A percentile compares a stretch with the other conserved stretches of the same genome.
Evolutionary conservation across 1,139 yeast species (phyloP).

Genomic region (Taiozyma onychis): DNA sequence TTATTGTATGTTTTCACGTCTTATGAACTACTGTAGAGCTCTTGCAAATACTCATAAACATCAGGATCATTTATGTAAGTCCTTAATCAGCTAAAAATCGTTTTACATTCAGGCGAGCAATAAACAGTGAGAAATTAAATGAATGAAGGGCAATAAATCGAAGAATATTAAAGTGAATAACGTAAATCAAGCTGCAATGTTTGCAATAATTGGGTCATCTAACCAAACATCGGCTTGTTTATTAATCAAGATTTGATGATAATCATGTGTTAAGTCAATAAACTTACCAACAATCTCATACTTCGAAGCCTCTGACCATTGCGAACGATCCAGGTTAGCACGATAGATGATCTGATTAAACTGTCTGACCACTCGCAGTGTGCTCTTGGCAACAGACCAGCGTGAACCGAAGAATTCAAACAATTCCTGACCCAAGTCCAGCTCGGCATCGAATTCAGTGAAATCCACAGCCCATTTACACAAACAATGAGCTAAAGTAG

Average conservation of each 20-base stretch:
- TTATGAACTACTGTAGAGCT: not conserved
- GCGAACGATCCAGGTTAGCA: slow-evolving; percentile 16
- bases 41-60: not conserved
- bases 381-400: slow-evolving; percentile 41
- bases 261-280: slow-evolving; percentile 35
- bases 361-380: slow-evolving; percentile 38
- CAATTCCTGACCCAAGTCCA: slow-evolving; percentile 40
- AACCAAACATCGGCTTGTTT: slow-evolving; percentile 34
- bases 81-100: not conserved
- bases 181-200: not conserved
- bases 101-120: not conserved
- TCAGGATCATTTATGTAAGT: not conserved
- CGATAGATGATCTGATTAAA: slow-evolving; percentile 37
- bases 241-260: slow-evolving; percentile 38
- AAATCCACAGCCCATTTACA: slow-evolving; percentile 41
- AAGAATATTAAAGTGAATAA: not conserved
- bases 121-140: not conserved
- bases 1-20: not conserved
- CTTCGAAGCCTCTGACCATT: slow-evolving; percentile 32
- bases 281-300: slow-evolving; percentile 35
- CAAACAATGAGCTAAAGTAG: slow-evolving; percentile 39
- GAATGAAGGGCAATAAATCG: not conserved
- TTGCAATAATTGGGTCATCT: slow-evolving; percentile 15
- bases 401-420: slow-evolving; percentile 39
- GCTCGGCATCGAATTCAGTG: slow-evolving; percentile 38